These are phyloP conservation scores for Pyricularia grisea DNA, from an alignment of 2,329 filamentous ascomycete genomes.

Conservation along the genomic window DNA sequence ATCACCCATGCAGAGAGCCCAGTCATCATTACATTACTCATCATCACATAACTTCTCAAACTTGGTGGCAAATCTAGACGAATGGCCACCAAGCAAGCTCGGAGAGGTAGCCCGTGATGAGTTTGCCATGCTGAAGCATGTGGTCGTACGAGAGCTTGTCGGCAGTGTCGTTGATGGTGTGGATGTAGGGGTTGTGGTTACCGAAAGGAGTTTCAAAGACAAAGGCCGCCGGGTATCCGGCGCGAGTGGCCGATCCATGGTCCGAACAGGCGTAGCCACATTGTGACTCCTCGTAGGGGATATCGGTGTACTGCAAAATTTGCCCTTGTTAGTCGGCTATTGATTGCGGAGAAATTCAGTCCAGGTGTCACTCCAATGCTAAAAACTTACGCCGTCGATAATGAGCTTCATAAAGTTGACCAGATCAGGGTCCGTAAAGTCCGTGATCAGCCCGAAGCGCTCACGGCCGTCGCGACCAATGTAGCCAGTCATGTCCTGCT, in stretches of 20 bases:
- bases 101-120: slow-evolving; percentile 36
- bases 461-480: slow-evolving; percentile 77
- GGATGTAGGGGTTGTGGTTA: slow-evolving; percentile 59
- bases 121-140: slow-evolving; percentile 52
- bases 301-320: slow-evolving; percentile 66
- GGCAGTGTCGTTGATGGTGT: slow-evolving; percentile 63
- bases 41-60: neutral
- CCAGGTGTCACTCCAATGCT: neutral
- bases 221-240: slow-evolving; percentile 57
- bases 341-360: neutral
- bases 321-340: neutral
- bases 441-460: slow-evolving; percentile 84
- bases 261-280: slow-evolving; percentile 55
- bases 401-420: slow-evolving; percentile 87
- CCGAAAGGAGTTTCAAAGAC: slow-evolving; percentile 54
- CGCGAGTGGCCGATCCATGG: slow-evolving; percentile 56
- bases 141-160: slow-evolving; percentile 58
- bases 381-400: slow-evolving; percentile 40
- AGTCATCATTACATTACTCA: neutral
- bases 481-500: slow-evolving; percentile 97
- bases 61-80: slow-evolving; percentile 12
- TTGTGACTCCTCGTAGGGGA: slow-evolving; percentile 41
- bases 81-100: slow-evolving; percentile 31
- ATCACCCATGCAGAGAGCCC: neutral
- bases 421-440: slow-evolving; percentile 74